Conservation (phyloP, 352 stramenopile species). For the Pythium biforme region DNA sequence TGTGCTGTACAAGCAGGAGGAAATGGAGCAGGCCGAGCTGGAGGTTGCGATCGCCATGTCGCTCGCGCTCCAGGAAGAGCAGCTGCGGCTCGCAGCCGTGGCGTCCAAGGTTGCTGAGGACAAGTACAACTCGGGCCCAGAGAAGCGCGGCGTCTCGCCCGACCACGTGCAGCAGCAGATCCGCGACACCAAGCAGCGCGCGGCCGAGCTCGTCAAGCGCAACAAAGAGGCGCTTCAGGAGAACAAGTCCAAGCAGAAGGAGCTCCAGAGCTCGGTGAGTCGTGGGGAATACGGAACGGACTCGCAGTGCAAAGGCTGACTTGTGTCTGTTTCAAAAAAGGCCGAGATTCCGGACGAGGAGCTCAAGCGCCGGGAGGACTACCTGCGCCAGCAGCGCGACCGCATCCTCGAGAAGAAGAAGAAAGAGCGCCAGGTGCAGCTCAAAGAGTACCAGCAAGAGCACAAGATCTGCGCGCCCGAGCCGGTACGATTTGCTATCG, state of each 20-base stretch:
- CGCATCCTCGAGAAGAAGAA: conserved; percentile 84
- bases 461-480: conserved; percentile 61
- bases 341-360: conserved; percentile 69
- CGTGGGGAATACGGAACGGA: background rate
- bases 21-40: conserved; percentile 83
- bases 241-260: conserved; percentile 66
- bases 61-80: conserved; percentile 68
- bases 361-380: conserved; percentile 72
- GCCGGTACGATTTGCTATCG: conserved; percentile 27
- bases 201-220: conserved; percentile 69
- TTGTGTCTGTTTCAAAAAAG: conserved; percentile 15
- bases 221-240: conserved; percentile 75
- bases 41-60: conserved; percentile 78
- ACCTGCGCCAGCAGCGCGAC: conserved; percentile 72
- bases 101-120: conserved; percentile 61
- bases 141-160: conserved; percentile 37
- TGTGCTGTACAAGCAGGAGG: conserved; percentile 82
- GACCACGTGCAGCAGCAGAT: conserved; percentile 61
- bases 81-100: conserved; percentile 53
- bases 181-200: conserved; percentile 64
- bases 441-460: conserved; percentile 79
- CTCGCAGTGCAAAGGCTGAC: background rate
- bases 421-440: conserved; percentile 58
- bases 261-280: conserved; percentile 41
- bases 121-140: conserved; percentile 41